A percentile compares a stretch with the other conserved stretches of the same genome.
These are phyloP conservation scores for Blastobotrys serpentis DNA, from an alignment of 1,139 yeast species.

Conservation along the genomic window DNA sequence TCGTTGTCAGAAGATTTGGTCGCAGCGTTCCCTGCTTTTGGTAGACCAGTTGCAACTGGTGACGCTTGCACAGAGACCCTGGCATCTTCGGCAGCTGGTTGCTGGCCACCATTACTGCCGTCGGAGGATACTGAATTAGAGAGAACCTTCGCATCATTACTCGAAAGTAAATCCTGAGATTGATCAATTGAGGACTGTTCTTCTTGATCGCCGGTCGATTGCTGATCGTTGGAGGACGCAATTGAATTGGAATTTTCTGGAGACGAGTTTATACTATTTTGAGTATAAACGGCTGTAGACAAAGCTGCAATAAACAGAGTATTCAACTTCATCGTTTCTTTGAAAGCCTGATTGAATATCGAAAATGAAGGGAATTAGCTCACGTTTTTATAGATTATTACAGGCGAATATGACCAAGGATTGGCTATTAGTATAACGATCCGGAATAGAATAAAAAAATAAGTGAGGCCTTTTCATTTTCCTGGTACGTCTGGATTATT, in stretches of 20 bases:
- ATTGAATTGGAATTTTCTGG: neutral
- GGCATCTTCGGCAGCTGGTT: neutral
- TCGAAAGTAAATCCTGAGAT: neutral
- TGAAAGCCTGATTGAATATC: too few relatives aligned
- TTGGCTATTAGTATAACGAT: too few relatives aligned
- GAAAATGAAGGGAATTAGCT: too few relatives aligned
- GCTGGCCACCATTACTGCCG: too few relatives aligned
- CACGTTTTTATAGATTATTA: too few relatives aligned
- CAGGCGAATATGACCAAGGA: too few relatives aligned
- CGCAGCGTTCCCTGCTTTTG: neutral
- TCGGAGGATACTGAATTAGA: too few relatives aligned
- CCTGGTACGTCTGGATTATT: too few relatives aligned
- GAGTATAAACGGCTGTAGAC: slow-evolving; percentile 5
- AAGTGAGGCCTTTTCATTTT: too few relatives aligned
- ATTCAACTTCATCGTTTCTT: slow-evolving; percentile 6
- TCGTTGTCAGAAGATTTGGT: neutral
- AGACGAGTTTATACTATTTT: neutral
- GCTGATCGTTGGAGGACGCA: slow-evolving; percentile 2
- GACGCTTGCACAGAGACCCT: neutral
- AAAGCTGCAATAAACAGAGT: neutral
- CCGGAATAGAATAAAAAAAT: too few relatives aligned
- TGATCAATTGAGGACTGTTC: neutral
- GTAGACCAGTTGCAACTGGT: neutral
- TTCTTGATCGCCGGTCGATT: too few relatives aligned
- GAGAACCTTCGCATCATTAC: neutral